Percentiles rank a stretch among this genome's conserved stretches.
Evolutionary conservation across 1,284 basidiomycete genomes (phyloP).

Genomic region (Naganishia sp.): DNA sequence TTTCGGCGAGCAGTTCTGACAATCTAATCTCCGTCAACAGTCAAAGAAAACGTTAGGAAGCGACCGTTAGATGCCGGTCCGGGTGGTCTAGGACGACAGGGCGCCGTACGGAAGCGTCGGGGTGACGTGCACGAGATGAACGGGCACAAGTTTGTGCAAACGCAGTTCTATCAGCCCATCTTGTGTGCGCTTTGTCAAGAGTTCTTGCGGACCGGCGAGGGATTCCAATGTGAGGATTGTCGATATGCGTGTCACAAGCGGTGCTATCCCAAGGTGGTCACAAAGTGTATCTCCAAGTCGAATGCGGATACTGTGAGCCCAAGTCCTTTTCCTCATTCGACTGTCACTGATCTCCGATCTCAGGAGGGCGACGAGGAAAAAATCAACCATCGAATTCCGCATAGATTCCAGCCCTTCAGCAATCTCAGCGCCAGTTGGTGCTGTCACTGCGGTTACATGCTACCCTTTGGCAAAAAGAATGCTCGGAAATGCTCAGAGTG

Average conservation of each 20-base stretch:
- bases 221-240: conserved; percentile 99
- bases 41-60: conserved; percentile 88
- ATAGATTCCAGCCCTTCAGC: conserved; percentile 95
- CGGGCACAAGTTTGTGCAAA: conserved; percentile 95
- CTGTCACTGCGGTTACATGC: conserved; percentile 98
- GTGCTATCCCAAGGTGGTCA: conserved; percentile 98
- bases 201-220: conserved; percentile 93
- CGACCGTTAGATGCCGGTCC: conserved; percentile 80
- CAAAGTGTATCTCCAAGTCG: conserved; percentile 98
- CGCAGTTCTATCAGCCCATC: conserved; percentile 98
- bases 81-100: conserved; percentile 91
- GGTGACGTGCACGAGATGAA: conserved; percentile 99
- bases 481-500: conserved; percentile 95
- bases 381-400: conserved; percentile 98
- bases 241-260: conserved; percentile 99
- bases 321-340: background rate
- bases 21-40: conserved; percentile 54
- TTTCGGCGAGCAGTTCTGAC: background rate
- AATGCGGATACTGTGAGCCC: conserved; percentile 76
- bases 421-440: conserved; percentile 99
- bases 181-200: conserved; percentile 97
- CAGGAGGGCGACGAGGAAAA: conserved; percentile 97
- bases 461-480: conserved; percentile 95
- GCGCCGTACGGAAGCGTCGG: conserved; percentile 95
- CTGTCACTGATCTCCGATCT: conserved; percentile 25